Base-by-base conservation (phyloP, 2,329 filamentous ascomycete species). In the Fusarium abutilonis region DNA sequence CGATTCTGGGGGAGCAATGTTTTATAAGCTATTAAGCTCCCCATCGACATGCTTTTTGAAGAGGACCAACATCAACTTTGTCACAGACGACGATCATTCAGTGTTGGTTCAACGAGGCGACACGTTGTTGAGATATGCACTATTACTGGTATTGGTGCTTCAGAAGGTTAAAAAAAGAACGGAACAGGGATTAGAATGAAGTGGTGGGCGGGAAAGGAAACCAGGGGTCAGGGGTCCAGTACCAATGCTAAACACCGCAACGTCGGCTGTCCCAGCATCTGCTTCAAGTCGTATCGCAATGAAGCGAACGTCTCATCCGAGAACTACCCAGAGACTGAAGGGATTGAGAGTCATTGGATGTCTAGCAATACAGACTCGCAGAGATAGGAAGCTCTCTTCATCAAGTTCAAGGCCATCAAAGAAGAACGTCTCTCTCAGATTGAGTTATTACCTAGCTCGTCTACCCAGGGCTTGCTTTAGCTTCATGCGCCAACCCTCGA, bases 181-280 rank as follows among this genome's bases (percentile, higher is more conserved):
- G 8, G 34, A 38, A 32, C 45, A 60, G 50, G 61, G 52, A 35
- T 62, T 29, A 41, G 38, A 34, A 38, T 17, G 40, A 52, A 28
- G 21, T 48, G 50, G 50, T 64, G 60, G 56, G 52, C 49, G 49
- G 57, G 52, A 63, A 41, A 34, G 17, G 34, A 35, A 17, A 36
- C 44, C 57, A 56, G 48, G 61, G 62, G 62, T 29, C 52, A 63
- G 52, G 62, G 57, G 56, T 55, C 48, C 44, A 34, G 28, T 31
- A 45, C 19, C 35, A 53, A 59, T 46, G 32, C 46, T 57, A 48
- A 58, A 62, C 61, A 53, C 45, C 42, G 61, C 44, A 64, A 57
- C 62, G 52, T 64, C 36, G 36, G 51, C 32, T 64, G 61, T 64
- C 51, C 61, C 52, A 64, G 61, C 41, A 56, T 57, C 46, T 65